Base-by-base conservation (phyloP, 2,329 filamentous ascomycete genomes). In the Grosmannia huntii region DNA sequence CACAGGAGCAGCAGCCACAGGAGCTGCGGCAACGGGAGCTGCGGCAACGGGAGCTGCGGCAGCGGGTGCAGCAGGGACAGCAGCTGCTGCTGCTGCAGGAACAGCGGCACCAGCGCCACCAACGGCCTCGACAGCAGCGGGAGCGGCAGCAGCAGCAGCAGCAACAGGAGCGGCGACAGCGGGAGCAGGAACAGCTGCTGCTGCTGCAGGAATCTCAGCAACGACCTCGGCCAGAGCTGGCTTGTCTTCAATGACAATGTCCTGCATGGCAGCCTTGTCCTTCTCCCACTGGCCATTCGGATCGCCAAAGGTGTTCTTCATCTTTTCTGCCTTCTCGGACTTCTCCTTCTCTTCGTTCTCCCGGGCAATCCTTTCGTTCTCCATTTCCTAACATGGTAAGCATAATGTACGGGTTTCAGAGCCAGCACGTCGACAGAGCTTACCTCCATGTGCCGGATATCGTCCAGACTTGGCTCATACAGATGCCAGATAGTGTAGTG, bases 401-500 rank as follows among this genome's bases (percentile, higher is more conserved):
- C 10, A 28, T 23, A 50, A 49, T 27, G 33, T 1, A 5, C 46
- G 9, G 19, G 6, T 14, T 1, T n/a, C 19, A 53, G 3, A 3
- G 14, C 16, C 3, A 31, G 1, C 19, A 14, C 16, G 14, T 38
- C 12, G 14, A 5, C 5, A 33, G 11, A 49, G 52, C 75, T 60
- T 71, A 85, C 83, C 76, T 91, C 92, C 94, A 99, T 99, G 68
- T 97, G 94, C 60, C 88, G 85, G 62, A 97, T 89, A 67, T 99
- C 94, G 67, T 99, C 94, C 19, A 96, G 89, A 66, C 90, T 96
- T n/a, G 94, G 94, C 72, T 99, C 94, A 75, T 99, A 99, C 67
- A 99, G 78, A 84, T 99, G 94, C 94, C 94, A 99, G 64, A 99
- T 96, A 1, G 90, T 96, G 72, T 99, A 99, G 70, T 99, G 94